A percentile compares a stretch with the other conserved stretches of the same genome.
Conservation (phyloP, 371 early-diverging fungal genomes). For the Rhizopus sp. region DNA sequence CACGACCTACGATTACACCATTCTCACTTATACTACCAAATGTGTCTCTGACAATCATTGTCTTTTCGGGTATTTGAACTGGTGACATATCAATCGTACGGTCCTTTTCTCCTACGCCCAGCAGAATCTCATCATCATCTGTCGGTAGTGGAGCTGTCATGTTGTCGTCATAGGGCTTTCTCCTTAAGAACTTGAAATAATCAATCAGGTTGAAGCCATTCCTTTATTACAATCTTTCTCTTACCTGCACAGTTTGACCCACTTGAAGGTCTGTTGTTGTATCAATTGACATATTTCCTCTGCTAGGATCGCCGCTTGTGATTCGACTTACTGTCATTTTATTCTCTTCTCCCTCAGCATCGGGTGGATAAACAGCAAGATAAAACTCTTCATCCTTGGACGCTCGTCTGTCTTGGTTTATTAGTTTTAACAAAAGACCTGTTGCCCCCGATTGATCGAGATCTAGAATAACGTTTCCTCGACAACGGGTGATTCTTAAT, state of each 20-base stretch:
- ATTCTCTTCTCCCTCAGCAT: slow-evolving; percentile 5
- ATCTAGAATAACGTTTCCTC: slow-evolving; percentile 75
- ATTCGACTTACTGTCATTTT: slow-evolving; percentile 60
- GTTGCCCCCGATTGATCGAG: slow-evolving; percentile 69
- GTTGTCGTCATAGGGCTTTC: slow-evolving; percentile 3
- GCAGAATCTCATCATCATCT: slow-evolving; percentile 19
- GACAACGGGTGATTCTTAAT: slow-evolving; percentile 62
- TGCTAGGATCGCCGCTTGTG: slow-evolving; percentile 76
- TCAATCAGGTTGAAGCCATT: background rate
- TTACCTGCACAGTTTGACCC: slow-evolving; percentile 66
- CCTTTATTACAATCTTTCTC: background rate
- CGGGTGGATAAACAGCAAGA: slow-evolving; percentile 43
- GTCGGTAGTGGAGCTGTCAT: slow-evolving; percentile 7
- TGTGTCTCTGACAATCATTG: slow-evolving; percentile 12
- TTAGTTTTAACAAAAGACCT: slow-evolving; percentile 54
- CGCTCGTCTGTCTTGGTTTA: slow-evolving; percentile 37
- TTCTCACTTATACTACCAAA: slow-evolving; percentile 64
- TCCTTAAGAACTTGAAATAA: slow-evolving; percentile 26
- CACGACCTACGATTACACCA: slow-evolving; percentile 52
- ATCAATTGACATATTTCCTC: slow-evolving; percentile 76
- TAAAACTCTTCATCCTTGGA: slow-evolving; percentile 64
- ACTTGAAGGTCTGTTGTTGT: slow-evolving; percentile 62
- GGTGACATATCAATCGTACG: slow-evolving; percentile 35
- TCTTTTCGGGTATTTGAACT: slow-evolving; percentile 20
- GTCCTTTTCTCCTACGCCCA: slow-evolving; percentile 39